These are phyloP conservation scores for Sonneratia caseolaris DNA, from an alignment of 345 rosid genomes.

Conservation along the genomic window DNA sequence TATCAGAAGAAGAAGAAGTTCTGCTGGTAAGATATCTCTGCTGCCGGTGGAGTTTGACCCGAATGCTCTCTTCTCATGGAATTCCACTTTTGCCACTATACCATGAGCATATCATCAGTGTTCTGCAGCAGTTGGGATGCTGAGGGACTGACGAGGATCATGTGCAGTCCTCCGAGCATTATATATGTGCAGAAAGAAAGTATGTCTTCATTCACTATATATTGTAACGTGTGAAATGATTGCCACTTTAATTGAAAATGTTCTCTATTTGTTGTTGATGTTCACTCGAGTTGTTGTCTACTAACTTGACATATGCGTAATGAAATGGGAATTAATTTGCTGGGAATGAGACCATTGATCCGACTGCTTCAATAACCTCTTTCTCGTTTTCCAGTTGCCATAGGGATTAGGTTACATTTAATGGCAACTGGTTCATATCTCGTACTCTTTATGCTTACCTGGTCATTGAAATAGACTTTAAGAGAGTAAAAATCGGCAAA, in stretches of 20 bases:
- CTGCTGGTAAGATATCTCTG: constrained; percentile 39
- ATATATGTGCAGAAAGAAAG: not conserved
- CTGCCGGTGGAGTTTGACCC: constrained; percentile 3
- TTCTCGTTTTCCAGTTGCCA: not conserved
- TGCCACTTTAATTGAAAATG: not conserved
- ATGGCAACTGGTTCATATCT: not conserved
- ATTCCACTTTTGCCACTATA: not conserved
- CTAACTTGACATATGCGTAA: not conserved
- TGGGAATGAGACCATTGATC: not conserved
- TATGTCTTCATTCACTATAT: not conserved
- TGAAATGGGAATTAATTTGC: not conserved
- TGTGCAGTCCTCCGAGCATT: not conserved
- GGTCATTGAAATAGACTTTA: not conserved
- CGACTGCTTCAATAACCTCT: not conserved
- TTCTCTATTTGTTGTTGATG: not conserved
- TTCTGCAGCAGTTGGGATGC: not conserved
- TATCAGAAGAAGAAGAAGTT: constrained; percentile 64
- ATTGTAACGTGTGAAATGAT: not conserved
- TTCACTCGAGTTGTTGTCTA: not conserved
- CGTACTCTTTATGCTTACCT: not conserved
- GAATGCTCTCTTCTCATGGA: constrained; percentile 4
- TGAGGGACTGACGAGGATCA: not conserved
- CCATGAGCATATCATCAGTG: not conserved
- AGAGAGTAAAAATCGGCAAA: not conserved
- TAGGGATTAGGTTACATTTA: not conserved